Conservation (phyloP, 2,329 filamentous ascomycete species). For the Akanthomyces lecanii region DNA sequence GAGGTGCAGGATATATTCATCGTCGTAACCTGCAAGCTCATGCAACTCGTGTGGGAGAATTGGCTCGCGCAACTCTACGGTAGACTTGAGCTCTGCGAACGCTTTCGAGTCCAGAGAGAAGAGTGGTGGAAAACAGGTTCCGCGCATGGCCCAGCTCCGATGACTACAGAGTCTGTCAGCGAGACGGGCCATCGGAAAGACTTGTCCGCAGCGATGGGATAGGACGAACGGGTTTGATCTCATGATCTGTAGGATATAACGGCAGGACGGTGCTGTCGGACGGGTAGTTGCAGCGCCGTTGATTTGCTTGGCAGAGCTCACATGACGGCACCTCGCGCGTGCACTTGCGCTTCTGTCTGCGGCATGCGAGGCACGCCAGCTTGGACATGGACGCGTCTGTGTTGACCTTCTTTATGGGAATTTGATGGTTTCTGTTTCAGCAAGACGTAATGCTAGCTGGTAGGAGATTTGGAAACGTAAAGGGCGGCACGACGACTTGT, state of each 20-base stretch:
- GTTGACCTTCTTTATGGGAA: neutral
- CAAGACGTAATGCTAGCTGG: no score
- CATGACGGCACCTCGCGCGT: neutral
- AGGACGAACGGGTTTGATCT: neutral
- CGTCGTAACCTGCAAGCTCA: neutral
- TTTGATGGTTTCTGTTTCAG: no score
- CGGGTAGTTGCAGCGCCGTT: neutral
- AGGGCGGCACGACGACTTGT: no score
- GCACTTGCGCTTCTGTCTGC: neutral
- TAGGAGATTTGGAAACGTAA: no score
- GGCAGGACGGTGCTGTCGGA: neutral
- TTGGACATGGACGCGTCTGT: neutral
- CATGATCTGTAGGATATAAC: neutral
- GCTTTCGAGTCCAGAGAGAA: constrained; percentile 21
- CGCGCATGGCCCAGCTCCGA: neutral
- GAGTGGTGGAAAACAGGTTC: constrained; percentile 7
- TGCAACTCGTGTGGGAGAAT: neutral
- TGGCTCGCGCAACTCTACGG: constrained; percentile 3
- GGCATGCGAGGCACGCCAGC: neutral
- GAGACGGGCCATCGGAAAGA: neutral
- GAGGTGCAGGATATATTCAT: neutral
- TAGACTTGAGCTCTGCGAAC: constrained; percentile 13
- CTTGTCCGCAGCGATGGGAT: neutral
- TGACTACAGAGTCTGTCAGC: neutral
- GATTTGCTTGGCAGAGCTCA: neutral